Evolutionary conservation across 2,329 filamentous ascomycete species (phyloP).

Genomic region (Xylariaceae sp.): DNA sequence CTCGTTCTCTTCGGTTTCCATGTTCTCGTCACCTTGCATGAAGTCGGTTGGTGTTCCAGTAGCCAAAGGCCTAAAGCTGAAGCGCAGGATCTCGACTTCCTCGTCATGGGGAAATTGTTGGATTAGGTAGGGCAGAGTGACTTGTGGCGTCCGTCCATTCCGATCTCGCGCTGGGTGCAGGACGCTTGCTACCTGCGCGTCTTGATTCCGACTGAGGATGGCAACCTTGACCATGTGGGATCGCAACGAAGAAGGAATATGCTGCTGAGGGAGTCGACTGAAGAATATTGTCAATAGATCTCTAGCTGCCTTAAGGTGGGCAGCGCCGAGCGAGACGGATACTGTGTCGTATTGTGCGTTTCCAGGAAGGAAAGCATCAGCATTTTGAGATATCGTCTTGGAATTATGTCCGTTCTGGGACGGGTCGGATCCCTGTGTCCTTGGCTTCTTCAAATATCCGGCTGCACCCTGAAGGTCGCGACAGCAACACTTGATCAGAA

Average conservation of each 20-base stretch:
- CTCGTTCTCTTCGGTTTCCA: slow-evolving; percentile 31
- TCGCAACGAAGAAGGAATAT: slow-evolving; percentile 67
- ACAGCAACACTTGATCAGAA: slow-evolving; percentile 66
- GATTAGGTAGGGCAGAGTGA: slow-evolving; percentile 75
- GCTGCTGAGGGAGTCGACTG: slow-evolving; percentile 58
- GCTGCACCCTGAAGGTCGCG: slow-evolving; percentile 62
- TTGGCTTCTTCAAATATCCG: slow-evolving; percentile 43
- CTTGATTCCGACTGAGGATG: slow-evolving; percentile 64
- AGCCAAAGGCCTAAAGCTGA: slow-evolving; percentile 47
- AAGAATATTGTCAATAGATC: slow-evolving; percentile 61
- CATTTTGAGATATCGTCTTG: slow-evolving; percentile 54
- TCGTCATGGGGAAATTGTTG: slow-evolving; percentile 59
- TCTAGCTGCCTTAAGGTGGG: slow-evolving; percentile 54
- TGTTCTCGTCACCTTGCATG: slow-evolving; percentile 34
- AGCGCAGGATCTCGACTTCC: slow-evolving; percentile 67
- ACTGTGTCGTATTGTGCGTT: slow-evolving; percentile 32
- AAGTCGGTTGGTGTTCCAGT: slow-evolving; percentile 26
- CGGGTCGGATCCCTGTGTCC: slow-evolving; percentile 25
- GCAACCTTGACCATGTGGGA: slow-evolving; percentile 77
- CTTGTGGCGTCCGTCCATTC: slow-evolving; percentile 62
- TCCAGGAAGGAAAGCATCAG: slow-evolving; percentile 64
- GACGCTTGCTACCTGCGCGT: slow-evolving; percentile 76
- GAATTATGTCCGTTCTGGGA: slow-evolving; percentile 38
- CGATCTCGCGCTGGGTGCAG: slow-evolving; percentile 69
- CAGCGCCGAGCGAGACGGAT: slow-evolving; percentile 34